Conservation (phyloP, 176 grass and related monocot species). For the Carex pumila region DNA sequence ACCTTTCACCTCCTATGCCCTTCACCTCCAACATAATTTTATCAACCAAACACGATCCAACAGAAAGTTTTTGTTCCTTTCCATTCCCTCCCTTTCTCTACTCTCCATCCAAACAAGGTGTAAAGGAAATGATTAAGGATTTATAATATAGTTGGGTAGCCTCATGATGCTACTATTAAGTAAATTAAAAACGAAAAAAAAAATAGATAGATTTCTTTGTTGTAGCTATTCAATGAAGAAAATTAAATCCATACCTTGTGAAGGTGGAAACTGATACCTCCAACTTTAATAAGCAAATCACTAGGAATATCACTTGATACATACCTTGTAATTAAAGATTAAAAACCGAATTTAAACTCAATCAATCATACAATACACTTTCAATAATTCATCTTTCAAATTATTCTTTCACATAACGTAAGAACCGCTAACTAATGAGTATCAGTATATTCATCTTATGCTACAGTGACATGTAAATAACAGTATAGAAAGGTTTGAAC, state of each 20-base stretch:
- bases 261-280: slow-evolving; percentile 77
- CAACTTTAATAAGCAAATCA: slow-evolving; percentile 79
- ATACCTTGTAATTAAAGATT: slow-evolving; percentile 40
- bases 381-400: not conserved
- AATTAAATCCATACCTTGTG: slow-evolving; percentile 55
- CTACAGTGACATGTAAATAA: not conserved
- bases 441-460: too few relatives aligned
- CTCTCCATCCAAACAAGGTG: too few relatives aligned
- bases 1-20: too few relatives aligned
- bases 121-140: too few relatives aligned
- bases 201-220: not conserved
- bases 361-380: not conserved
- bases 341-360: not conserved
- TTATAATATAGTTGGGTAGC: too few relatives aligned
- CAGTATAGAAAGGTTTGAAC: not conserved
- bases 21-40: too few relatives aligned
- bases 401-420: not conserved
- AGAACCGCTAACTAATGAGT: not conserved
- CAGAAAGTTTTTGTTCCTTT: too few relatives aligned
- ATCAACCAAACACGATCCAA: too few relatives aligned
- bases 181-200: not conserved
- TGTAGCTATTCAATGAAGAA: not conserved
- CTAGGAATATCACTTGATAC: slow-evolving; percentile 92
- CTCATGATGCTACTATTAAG: not conserved
- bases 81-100: too few relatives aligned